phyloP scores from a whole-genome alignment of 2,329 filamentous ascomycete species.

The Neodidymelliopsis sp. region DNA sequence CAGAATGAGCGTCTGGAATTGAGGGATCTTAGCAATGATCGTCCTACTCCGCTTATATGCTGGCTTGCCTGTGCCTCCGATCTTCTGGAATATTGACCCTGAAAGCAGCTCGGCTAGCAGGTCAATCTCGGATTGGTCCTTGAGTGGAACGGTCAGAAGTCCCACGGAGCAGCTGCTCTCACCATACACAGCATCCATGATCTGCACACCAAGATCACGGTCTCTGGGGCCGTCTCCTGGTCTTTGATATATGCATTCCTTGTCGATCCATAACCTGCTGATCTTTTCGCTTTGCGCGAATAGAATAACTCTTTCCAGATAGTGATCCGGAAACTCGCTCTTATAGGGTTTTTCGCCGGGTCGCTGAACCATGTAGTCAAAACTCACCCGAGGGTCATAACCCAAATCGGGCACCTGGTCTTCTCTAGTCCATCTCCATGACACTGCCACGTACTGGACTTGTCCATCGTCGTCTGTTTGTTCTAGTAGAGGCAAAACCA shows the following conservation, averaged over 20 bases:
- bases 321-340: slow-evolving; percentile 25
- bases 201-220: slow-evolving; percentile 21
- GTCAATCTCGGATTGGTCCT: slow-evolving; percentile 17
- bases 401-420: neutral
- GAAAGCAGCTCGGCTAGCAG: slow-evolving; percentile 16
- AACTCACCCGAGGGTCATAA: slow-evolving; percentile 2
- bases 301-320: slow-evolving; percentile 27
- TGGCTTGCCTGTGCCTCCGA: neutral
- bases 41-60: neutral
- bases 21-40: neutral
- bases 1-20: slow-evolving; percentile 21
- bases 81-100: slow-evolving; percentile 3
- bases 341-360: slow-evolving; percentile 8
- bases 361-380: slow-evolving; percentile 18
- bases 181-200: slow-evolving; percentile 32
- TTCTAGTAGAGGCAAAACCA: slow-evolving; percentile 7
- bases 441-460: slow-evolving; percentile 26
- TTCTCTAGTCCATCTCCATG: slow-evolving; percentile 21
- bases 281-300: slow-evolving; percentile 20
- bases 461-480: slow-evolving; percentile 8
- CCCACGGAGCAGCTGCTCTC: slow-evolving; percentile 20
- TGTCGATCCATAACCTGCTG: slow-evolving; percentile 27
- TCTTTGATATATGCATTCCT: slow-evolving; percentile 31
- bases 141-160: slow-evolving; percentile 19
- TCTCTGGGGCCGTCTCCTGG: slow-evolving; percentile 16